Conservation (phyloP, 2,329 filamentous ascomycete genomes). For the Penicillium sp. region DNA sequence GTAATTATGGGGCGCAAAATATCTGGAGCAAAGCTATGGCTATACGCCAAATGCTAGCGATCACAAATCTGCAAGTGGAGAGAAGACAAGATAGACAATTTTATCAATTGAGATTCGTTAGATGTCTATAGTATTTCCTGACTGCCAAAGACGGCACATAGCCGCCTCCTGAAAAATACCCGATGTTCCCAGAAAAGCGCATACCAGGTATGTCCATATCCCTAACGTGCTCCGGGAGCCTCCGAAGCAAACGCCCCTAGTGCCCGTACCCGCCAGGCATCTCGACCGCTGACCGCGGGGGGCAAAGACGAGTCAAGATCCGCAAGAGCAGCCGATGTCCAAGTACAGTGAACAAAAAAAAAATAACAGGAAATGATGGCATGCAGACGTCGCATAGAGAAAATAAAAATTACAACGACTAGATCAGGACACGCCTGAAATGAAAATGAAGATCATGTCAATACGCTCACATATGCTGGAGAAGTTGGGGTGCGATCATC, state of each 20-base stretch:
- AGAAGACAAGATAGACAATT: not conserved
- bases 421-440: not conserved
- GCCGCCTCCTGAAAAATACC: constrained; percentile 15
- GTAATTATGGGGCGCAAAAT: too few species aligned
- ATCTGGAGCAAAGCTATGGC: too few species aligned
- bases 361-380: constrained; percentile 9
- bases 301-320: constrained; percentile 5
- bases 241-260: constrained; percentile 7
- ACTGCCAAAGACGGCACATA: constrained; percentile 7
- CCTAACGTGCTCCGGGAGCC: not conserved
- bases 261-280: constrained; percentile 23
- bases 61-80: too few species aligned
- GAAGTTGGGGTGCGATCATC: constrained; percentile 44
- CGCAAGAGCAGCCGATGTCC: constrained; percentile 5
- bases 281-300: constrained; percentile 4
- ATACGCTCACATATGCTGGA: constrained; percentile 39
- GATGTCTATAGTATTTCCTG: constrained; percentile 18
- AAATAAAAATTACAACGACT: not conserved
- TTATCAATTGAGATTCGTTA: constrained; percentile 20
- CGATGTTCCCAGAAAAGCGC: constrained; percentile 18
- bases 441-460: not conserved
- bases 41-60: too few species aligned
- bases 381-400: not conserved
- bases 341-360: constrained; percentile 13
- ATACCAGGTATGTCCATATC: constrained; percentile 4